These are phyloP conservation scores for Oidiodendron maius DNA, from an alignment of 495 filamentous ascomycete genomes.

Conservation along the genomic window DNA sequence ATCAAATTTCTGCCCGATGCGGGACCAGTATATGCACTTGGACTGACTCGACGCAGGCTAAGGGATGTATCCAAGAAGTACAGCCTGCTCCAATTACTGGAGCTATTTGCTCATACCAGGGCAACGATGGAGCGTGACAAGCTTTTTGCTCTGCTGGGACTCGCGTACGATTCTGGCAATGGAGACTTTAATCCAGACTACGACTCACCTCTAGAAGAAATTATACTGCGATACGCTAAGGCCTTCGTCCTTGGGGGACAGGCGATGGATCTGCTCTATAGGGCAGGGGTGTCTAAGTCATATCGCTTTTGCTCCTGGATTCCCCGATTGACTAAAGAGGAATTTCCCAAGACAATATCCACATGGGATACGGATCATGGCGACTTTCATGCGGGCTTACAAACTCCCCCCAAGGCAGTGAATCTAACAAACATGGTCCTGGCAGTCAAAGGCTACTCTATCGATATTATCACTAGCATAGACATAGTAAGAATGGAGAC, in stretches of 20 bases:
- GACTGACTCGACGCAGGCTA: not conserved
- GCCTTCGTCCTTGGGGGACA: constrained; percentile 2
- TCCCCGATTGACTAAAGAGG: constrained; percentile 7
- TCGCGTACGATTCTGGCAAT: constrained; percentile 1
- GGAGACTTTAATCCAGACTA: constrained; percentile 7
- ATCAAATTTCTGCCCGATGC: not conserved
- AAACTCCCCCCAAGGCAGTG: not conserved
- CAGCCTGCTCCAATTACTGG: not conserved
- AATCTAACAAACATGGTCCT: not conserved
- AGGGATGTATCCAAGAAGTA: not conserved
- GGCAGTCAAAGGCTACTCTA: not conserved
- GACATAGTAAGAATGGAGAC: not conserved
- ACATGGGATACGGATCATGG: not conserved
- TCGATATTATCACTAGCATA: not conserved
- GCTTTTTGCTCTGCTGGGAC: constrained; percentile 9
- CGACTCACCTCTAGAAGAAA: constrained; percentile 2
- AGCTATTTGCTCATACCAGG: constrained; percentile 2
- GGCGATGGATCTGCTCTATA: constrained; percentile 6
- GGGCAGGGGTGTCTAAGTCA: constrained; percentile 1
- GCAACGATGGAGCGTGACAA: constrained; percentile 2
- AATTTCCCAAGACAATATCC: not conserved
- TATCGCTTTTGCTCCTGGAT: constrained; percentile 12
- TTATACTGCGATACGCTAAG: constrained; percentile 2
- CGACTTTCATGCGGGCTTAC: not conserved
- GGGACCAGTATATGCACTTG: not conserved